These are phyloP conservation scores for Xylaria sp. DNA, from an alignment of 2,329 filamentous ascomycete species.

Conservation along the genomic window DNA sequence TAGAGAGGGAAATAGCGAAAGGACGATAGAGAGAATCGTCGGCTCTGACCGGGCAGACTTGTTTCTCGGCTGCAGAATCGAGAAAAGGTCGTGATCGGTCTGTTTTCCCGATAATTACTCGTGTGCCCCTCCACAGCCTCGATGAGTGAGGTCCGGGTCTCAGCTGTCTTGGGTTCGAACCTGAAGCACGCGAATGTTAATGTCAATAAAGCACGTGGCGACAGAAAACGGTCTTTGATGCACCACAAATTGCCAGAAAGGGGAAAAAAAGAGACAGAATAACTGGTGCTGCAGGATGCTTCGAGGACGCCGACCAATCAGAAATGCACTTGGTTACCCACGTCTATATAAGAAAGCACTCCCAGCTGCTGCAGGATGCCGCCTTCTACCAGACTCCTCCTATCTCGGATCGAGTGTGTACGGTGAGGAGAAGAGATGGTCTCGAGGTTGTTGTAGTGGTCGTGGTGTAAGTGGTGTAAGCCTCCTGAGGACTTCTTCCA, in stretches of 20 bases:
- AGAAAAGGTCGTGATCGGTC: background rate
- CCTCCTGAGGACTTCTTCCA: slow-evolving; percentile 4
- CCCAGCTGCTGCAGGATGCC: background rate
- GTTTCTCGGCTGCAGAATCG: background rate
- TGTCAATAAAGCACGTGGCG: slow-evolving; percentile 25
- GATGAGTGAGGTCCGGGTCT: background rate
- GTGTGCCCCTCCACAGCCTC: slow-evolving; percentile 24
- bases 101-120: background rate
- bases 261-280: background rate
- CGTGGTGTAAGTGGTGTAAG: background rate
- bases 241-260: background rate
- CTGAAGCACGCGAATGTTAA: slow-evolving; percentile 20
- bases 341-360: slow-evolving; percentile 10
- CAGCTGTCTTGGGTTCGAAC: slow-evolving; percentile 9
- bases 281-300: background rate
- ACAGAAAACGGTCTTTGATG: slow-evolving; percentile 1
- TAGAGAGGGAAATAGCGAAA: background rate
- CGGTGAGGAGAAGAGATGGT: background rate
- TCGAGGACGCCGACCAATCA: background rate
- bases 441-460: background rate
- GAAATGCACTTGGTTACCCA: slow-evolving; percentile 8
- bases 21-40: background rate
- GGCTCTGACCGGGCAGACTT: background rate
- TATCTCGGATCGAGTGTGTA: background rate
- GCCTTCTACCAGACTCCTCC: background rate